Percentiles rank a stretch among this genome's conserved stretches.
These are phyloP conservation scores for Neoboletus brunneissimus DNA, from an alignment of 768 basidiomycete species.

Conservation along the genomic window DNA sequence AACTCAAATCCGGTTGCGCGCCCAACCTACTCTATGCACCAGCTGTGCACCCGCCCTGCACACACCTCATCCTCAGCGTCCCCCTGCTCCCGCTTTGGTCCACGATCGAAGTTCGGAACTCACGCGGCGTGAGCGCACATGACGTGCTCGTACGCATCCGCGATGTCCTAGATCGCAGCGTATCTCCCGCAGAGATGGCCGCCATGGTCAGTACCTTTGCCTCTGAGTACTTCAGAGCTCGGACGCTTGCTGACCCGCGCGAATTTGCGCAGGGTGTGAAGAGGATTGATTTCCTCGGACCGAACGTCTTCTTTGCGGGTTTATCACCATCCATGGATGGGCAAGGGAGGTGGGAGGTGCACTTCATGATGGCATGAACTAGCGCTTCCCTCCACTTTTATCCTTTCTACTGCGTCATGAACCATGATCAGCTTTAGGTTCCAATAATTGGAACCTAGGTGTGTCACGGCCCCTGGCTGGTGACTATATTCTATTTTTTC, in stretches of 20 bases:
- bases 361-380: conserved; percentile 21
- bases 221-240: conserved; percentile 30
- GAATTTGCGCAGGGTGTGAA: conserved; percentile 40
- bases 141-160: conserved; percentile 30
- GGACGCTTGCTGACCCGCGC: conserved; percentile 30
- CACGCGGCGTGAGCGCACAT: conserved; percentile 24
- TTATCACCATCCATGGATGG: conserved; percentile 27
- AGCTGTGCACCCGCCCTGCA: conserved; percentile 23
- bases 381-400: neutral
- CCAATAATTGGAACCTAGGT: conserved; percentile 13
- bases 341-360: conserved; percentile 30
- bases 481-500: conserved; percentile 16
- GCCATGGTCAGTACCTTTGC: conserved; percentile 21
- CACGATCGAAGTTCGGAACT: conserved; percentile 31
- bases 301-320: conserved; percentile 30
- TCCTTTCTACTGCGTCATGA: conserved; percentile 1
- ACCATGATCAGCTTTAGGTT: conserved; percentile 11
- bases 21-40: conserved; percentile 16
- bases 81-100: conserved; percentile 27
- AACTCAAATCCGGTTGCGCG: conserved; percentile 15
- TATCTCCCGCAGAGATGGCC: conserved; percentile 25
- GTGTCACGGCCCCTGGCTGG: neutral
- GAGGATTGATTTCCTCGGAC: conserved; percentile 39
- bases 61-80: conserved; percentile 18
- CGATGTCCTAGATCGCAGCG: conserved; percentile 26